Evolutionary conservation across 2,329 filamentous ascomycete genomes (phyloP).

Genomic region (Hymenoscyphus albidus): DNA sequence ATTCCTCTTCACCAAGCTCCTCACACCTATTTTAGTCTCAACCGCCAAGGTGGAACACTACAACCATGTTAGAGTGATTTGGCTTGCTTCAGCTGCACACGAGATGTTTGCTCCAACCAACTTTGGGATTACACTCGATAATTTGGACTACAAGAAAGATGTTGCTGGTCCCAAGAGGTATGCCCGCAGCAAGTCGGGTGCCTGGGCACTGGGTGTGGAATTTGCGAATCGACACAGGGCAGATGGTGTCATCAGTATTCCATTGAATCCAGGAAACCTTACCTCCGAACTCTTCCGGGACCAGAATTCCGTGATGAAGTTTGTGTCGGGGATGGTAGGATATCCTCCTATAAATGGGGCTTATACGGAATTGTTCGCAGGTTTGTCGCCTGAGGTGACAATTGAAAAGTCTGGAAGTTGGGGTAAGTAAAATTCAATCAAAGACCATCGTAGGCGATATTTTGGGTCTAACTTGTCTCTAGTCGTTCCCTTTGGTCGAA

Average conservation of each 20-base stretch:
- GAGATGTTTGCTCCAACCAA: background rate
- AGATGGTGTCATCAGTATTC: slow-evolving; percentile 20
- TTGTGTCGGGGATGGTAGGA: background rate
- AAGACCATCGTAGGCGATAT: background rate
- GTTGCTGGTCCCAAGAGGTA: slow-evolving; percentile 10
- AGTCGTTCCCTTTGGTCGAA: slow-evolving; percentile 46
- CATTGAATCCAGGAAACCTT: slow-evolving; percentile 24
- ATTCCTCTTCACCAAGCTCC: slow-evolving; percentile 36
- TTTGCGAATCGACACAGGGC: slow-evolving; percentile 16
- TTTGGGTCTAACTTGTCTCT: background rate
- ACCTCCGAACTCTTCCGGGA: slow-evolving; percentile 1
- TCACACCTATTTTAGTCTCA: slow-evolving; percentile 24
- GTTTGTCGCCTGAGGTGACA: slow-evolving; percentile 19
- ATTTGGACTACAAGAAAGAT: slow-evolving; percentile 17
- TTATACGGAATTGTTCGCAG: slow-evolving; percentile 21
- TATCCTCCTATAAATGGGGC: slow-evolving; percentile 15
- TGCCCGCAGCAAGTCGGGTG: slow-evolving; percentile 19
- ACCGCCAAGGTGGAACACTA: slow-evolving; percentile 5
- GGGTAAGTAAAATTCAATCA: slow-evolving; percentile 10
- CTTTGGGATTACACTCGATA: slow-evolving; percentile 16
- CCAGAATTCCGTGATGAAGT: no score
- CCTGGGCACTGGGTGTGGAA: slow-evolving; percentile 16
- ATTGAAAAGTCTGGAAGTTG: slow-evolving; percentile 17
- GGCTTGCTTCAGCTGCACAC: slow-evolving; percentile 6
- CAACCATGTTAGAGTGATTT: slow-evolving; percentile 12